Percentiles rank a stretch among this genome's conserved stretches.
Conservation (phyloP, 768 basidiomycete genomes). For the Tylopilus vinaceipallidus region DNA sequence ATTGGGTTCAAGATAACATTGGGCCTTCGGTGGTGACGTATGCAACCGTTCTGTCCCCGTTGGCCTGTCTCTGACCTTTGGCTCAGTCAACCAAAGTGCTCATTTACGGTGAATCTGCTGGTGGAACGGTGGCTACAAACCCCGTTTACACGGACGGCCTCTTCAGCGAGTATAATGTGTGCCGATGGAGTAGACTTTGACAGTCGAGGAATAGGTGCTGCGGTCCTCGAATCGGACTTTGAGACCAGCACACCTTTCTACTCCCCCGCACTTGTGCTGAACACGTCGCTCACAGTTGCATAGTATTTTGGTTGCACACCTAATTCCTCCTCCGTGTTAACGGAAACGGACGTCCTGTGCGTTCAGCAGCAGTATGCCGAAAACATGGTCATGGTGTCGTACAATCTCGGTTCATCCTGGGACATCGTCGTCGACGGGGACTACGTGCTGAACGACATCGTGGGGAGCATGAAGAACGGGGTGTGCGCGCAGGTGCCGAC, state of each 20-base stretch:
- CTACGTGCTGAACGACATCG: constrained; percentile 9
- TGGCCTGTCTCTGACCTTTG: background rate
- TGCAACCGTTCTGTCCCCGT: background rate
- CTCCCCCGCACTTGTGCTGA: constrained; percentile 11
- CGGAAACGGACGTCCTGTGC: constrained; percentile 1
- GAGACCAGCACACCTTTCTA: constrained; percentile 10
- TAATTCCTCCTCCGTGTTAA: constrained; percentile 1
- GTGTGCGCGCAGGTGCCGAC: constrained; percentile 10
- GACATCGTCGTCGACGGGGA: constrained; percentile 11
- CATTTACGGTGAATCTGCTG: constrained; percentile 15
- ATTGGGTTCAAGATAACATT: constrained; percentile 36
- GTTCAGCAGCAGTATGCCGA: constrained; percentile 4
- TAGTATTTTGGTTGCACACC: constrained; percentile 10
- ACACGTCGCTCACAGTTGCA: constrained; percentile 5
- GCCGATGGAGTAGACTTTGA: background rate
- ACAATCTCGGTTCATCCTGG: constrained; percentile 8
- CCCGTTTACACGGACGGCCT: constrained; percentile 9
- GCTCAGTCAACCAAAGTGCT: constrained; percentile 8
- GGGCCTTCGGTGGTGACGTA: constrained; percentile 35
- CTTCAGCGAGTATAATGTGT: constrained; percentile 7
- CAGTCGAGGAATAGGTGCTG: constrained; percentile 2
- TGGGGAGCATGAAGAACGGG: constrained; percentile 11
- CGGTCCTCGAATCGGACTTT: constrained; percentile 14
- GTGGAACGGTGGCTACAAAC: constrained; percentile 12
- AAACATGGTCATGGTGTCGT: constrained; percentile 3